Base-by-base conservation (phyloP, 1,284 basidiomycete species). In the Cutaneotrichosporon sp. region DNA sequence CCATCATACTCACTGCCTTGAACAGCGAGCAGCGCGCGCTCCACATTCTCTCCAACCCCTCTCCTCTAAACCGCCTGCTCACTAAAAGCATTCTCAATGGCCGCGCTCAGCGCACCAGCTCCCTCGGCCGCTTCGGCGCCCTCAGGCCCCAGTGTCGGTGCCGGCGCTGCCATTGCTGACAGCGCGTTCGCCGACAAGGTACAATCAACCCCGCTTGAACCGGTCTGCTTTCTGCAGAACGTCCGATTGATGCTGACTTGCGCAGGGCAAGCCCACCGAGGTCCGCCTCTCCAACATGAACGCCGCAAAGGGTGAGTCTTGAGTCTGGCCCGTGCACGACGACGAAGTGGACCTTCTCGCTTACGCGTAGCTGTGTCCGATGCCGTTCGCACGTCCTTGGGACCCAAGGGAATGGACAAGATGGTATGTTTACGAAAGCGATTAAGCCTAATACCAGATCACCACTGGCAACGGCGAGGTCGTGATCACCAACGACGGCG, bases 391-490 rank as follows among this genome's bases (percentile, higher is more conserved):
- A 98, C 96, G 46, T 97, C 92, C 47, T 78, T 99, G 60, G 96
- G 96, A 17, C 96, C 96, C 42, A 86, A 90, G 76, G 96, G 96
- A 62, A 98, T 98, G 96, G 96, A 98, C 79, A 97, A 97, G 80
- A 97, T 97, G 93, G 92, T 88, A 65, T 59, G 79, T 68, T 55
- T 51, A 19, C 17, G 14, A 61, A 34, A 16, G 17, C 22, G 25
- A 6, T 4, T 10, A 27, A 3, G 14, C 24, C 49, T 48, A 32
- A 49, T 41, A 56, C 39, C 68, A 97, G 93, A 98, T 99, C 71
- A 92, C 97, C 83, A 98, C 94, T 5, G 78, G 90, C 5, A 91
- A 89, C 72, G 94, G 94, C 62, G 93, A 98, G 71, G 90, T 96
- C 5, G 88, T 98, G 64, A 90, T 99, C 66, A 98, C 96, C 17